These are phyloP conservation scores for Dipodascopsis tothii DNA, from an alignment of 805 yeast genomes.

Conservation along the genomic window DNA sequence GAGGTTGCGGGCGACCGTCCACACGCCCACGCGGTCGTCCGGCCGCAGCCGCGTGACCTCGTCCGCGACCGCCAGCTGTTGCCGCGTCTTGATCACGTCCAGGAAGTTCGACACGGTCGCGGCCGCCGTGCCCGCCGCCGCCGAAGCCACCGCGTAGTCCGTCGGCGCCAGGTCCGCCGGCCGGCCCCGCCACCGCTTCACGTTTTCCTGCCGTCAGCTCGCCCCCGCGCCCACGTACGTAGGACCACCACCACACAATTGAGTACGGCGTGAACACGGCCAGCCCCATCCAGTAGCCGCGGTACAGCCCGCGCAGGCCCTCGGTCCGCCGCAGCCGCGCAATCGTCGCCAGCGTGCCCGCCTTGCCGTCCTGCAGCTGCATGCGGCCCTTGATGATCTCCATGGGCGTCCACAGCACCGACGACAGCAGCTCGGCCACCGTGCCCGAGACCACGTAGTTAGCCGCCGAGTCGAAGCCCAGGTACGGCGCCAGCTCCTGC, in stretches of 20 bases:
- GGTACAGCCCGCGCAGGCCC: constrained; percentile 69
- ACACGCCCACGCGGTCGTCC: constrained; percentile 33
- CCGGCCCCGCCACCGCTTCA: no score
- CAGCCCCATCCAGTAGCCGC: constrained; percentile 53
- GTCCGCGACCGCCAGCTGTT: constrained; percentile 38
- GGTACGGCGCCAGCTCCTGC: constrained; percentile 30
- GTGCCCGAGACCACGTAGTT: constrained; percentile 36
- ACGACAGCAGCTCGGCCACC: constrained; percentile 30
- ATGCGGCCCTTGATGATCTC: constrained; percentile 40
- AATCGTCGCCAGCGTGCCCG: constrained; percentile 24
- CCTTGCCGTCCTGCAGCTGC: constrained; percentile 30
- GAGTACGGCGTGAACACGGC: constrained; percentile 39
- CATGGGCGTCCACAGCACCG: constrained; percentile 38
- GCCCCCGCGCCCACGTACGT: constrained; percentile 27
- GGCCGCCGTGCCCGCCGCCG: constrained; percentile 34
- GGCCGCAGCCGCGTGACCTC: constrained; percentile 36
- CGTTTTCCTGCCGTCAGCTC: no score
- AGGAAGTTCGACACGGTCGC: constrained; percentile 35
- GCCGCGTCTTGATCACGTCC: constrained; percentile 39
- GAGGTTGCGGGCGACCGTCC: constrained; percentile 32
- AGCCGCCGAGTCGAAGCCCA: constrained; percentile 31
- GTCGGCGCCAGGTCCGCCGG: constrained; percentile 11
- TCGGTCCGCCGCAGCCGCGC: constrained; percentile 45
- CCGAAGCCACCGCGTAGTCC: constrained; percentile 29
- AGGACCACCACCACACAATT: constrained; percentile 37